A percentile compares a stretch with the other conserved stretches of the same genome.
Conservation (phyloP, 1,284 basidiomycete genomes). For the Rhodotorula sp. region DNA sequence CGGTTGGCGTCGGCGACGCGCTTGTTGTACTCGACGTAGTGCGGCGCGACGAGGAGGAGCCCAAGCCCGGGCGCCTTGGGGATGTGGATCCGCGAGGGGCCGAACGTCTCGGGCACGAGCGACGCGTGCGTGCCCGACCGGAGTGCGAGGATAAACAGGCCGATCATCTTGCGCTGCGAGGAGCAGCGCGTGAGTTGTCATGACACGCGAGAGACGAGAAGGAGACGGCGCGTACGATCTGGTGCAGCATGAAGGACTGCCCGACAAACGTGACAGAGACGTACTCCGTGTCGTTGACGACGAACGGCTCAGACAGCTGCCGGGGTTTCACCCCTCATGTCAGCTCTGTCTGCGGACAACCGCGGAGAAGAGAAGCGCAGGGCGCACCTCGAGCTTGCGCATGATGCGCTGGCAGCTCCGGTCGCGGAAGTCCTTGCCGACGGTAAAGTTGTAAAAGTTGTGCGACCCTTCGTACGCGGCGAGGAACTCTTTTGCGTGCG, state of each 20-base stretch:
- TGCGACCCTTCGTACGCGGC: constrained; percentile 68
- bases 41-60: constrained; percentile 87
- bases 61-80: constrained; percentile 97
- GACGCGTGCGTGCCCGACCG: constrained; percentile 72
- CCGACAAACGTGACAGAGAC: constrained; percentile 91
- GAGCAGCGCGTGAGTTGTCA: background rate
- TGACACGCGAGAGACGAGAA: constrained; percentile 31
- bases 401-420: constrained; percentile 62
- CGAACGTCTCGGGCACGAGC: constrained; percentile 63
- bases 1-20: constrained; percentile 65
- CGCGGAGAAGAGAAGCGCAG: background rate
- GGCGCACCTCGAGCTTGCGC: constrained; percentile 73
- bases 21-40: constrained; percentile 77
- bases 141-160: constrained; percentile 73
- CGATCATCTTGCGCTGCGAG: constrained; percentile 95
- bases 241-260: constrained; percentile 98
- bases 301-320: constrained; percentile 73
- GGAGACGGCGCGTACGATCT: constrained; percentile 57
- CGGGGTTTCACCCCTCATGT: fast-evolving
- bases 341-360: background rate
- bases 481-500: constrained; percentile 61
- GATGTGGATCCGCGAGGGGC: constrained; percentile 74
- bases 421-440: constrained; percentile 67
- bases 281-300: constrained; percentile 93
- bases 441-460: constrained; percentile 98